A percentile compares a stretch with the other conserved stretches of the same genome.
Conservation (phyloP, 345 rosid genomes). For the Pistacia vera region DNA sequence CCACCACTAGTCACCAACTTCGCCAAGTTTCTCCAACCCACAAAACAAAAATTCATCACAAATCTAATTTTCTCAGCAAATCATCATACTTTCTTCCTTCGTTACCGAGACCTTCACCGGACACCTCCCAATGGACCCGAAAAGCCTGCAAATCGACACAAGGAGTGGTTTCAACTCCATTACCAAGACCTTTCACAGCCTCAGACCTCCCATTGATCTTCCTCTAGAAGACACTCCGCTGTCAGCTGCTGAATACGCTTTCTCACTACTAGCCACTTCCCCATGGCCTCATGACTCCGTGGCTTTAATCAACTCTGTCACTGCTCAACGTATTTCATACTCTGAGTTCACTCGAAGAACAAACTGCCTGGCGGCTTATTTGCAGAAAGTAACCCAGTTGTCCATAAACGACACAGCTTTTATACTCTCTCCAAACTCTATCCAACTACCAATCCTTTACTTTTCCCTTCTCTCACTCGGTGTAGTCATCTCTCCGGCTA, state of each 20-base stretch:
- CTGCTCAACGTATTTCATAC: slow-evolving; percentile 3
- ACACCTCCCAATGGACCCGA: no score
- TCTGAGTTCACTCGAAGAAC: neutral
- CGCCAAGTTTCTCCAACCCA: no score
- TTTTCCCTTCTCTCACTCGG: slow-evolving; percentile 32
- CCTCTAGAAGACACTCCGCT: slow-evolving; percentile 15
- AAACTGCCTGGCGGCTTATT: neutral
- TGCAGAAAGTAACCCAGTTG: slow-evolving; percentile 13
- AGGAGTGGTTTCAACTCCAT: no score
- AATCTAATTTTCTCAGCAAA: no score
- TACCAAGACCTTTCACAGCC: slow-evolving; percentile 15
- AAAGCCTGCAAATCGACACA: no score
- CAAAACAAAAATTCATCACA: no score
- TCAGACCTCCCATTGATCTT: slow-evolving; percentile 18
- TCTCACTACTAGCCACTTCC: slow-evolving; percentile 17
- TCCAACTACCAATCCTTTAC: slow-evolving; percentile 27
- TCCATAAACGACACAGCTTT: slow-evolving; percentile 28
- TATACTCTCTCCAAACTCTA: slow-evolving; percentile 23
- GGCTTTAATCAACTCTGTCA: slow-evolving; percentile 13
- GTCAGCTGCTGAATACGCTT: slow-evolving; percentile 7
- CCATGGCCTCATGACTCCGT: slow-evolving; percentile 2
- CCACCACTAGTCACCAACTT: no score
- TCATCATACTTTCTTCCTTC: no score
- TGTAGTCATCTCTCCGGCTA: slow-evolving; percentile 32
- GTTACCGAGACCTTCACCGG: no score